A percentile compares a stretch with the other conserved stretches of the same genome.
These are phyloP conservation scores for Paramecium bursaria DNA, from an alignment of 73 alveolate species.

Conservation along the genomic window DNA sequence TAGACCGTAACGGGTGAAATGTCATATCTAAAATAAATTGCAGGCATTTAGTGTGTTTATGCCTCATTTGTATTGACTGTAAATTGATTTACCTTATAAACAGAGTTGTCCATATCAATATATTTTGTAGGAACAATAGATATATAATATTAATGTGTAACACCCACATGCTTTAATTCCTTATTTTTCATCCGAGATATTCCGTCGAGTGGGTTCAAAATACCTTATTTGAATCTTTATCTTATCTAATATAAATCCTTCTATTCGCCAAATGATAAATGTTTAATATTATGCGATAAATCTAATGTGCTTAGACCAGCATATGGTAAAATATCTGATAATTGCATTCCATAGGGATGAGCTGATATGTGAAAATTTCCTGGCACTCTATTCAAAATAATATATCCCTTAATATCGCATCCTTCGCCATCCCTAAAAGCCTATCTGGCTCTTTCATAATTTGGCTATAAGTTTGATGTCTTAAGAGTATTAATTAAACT, in stretches of 20 bases:
- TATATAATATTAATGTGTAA: constrained; percentile 84
- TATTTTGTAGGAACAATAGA: constrained; percentile 94
- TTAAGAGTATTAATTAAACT: constrained; percentile 4
- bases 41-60: constrained; percentile 76
- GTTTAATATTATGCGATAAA: constrained; percentile 86
- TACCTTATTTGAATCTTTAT: constrained; percentile 77
- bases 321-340: constrained; percentile 65
- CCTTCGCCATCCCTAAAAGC: constrained; percentile 84
- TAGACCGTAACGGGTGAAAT: constrained; percentile 96
- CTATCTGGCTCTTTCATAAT: constrained; percentile 69
- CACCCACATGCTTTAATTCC: constrained; percentile 54
- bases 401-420: constrained; percentile 84
- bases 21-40: constrained; percentile 90
- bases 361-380: constrained; percentile 92
- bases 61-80: constrained; percentile 83
- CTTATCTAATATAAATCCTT: constrained; percentile 74
- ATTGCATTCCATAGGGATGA: constrained; percentile 81
- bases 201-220: constrained; percentile 83
- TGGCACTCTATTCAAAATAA: constrained; percentile 89
- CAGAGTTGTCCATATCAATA: constrained; percentile 70
- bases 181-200: constrained; percentile 53
- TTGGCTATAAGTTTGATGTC: constrained; percentile 49
- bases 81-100: constrained; percentile 82
- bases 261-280: constrained; percentile 87
- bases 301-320: constrained; percentile 73